Percentiles rank a stretch among this genome's conserved stretches.
Conservation (phyloP, 2,329 filamentous ascomycete genomes). For the Sclerotinia nivalis region DNA sequence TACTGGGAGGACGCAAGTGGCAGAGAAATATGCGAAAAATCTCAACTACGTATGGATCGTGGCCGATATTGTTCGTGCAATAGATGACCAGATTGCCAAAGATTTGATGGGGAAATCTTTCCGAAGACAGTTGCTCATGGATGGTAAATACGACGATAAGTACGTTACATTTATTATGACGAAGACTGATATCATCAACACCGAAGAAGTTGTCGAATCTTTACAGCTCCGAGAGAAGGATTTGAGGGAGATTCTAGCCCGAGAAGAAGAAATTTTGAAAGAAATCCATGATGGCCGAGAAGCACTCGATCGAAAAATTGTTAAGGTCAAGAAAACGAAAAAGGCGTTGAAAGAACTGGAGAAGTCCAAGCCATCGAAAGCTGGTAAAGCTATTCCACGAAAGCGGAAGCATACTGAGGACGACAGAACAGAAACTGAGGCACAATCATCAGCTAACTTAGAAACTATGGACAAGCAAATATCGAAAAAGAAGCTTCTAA, state of each 20-base stretch:
- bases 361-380: neutral
- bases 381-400: neutral
- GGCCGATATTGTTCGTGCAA: conserved; percentile 12
- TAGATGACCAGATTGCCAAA: conserved; percentile 9
- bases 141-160: neutral
- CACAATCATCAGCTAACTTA: neutral
- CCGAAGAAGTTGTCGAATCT: neutral
- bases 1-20: neutral
- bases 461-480: neutral
- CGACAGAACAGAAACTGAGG: neutral
- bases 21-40: neutral
- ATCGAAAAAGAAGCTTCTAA: neutral
- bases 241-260: neutral
- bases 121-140: conserved; percentile 9
- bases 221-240: neutral
- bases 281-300: neutral
- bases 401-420: neutral
- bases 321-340: neutral
- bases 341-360: neutral
- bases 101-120: conserved; percentile 16
- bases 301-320: neutral
- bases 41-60: neutral
- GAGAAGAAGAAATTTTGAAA: neutral
- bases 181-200: conserved; percentile 11
- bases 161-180: conserved; percentile 12